These are phyloP conservation scores for Cladosporium sp. DNA, from an alignment of 2,329 filamentous ascomycete species.

Conservation along the genomic window DNA sequence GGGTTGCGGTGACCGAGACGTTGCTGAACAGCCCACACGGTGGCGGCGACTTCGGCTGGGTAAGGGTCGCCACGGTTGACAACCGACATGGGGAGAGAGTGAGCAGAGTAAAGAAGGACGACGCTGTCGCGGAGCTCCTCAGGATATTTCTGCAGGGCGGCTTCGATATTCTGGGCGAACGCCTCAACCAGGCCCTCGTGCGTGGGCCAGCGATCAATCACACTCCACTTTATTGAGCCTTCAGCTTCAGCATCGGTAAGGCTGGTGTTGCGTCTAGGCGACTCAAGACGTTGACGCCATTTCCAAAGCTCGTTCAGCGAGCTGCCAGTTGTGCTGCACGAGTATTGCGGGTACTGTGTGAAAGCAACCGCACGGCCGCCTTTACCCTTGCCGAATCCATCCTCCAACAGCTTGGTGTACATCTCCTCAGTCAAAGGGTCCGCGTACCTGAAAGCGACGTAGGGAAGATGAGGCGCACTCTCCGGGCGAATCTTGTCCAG, in stretches of 20 bases:
- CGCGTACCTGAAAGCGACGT: slow-evolving; percentile 95
- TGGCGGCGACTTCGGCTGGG: slow-evolving; percentile 91
- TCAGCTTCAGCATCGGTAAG: slow-evolving; percentile 57
- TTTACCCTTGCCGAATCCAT: slow-evolving; percentile 86
- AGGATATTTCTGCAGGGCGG: slow-evolving; percentile 80
- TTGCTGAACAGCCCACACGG: slow-evolving; percentile 95
- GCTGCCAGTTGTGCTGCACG: slow-evolving; percentile 94
- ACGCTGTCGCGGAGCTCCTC: slow-evolving; percentile 77
- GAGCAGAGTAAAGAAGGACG: slow-evolving; percentile 84
- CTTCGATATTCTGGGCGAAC: slow-evolving; percentile 89
- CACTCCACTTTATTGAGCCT: slow-evolving; percentile 88
- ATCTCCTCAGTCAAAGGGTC: slow-evolving; percentile 91
- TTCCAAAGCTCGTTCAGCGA: slow-evolving; percentile 98
- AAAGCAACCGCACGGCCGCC: slow-evolving; percentile 96
- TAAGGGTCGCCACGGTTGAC: slow-evolving; percentile 97
- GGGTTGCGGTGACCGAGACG: slow-evolving; percentile 83
- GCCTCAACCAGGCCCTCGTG: slow-evolving; percentile 88
- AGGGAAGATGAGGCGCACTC: slow-evolving; percentile 94
- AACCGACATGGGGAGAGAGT: slow-evolving; percentile 95
- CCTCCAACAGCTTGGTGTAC: slow-evolving; percentile 78
- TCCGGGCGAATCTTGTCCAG: slow-evolving; percentile 88
- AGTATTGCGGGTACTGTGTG: slow-evolving; percentile 98
- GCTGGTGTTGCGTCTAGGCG: slow-evolving; percentile 32
- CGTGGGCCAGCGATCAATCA: slow-evolving; percentile 97
- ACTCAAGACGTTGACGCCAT: slow-evolving; percentile 83